phyloP scores from a whole-genome alignment of 2,329 filamentous ascomycete genomes.

The Knoxdaviesia capensis region DNA sequence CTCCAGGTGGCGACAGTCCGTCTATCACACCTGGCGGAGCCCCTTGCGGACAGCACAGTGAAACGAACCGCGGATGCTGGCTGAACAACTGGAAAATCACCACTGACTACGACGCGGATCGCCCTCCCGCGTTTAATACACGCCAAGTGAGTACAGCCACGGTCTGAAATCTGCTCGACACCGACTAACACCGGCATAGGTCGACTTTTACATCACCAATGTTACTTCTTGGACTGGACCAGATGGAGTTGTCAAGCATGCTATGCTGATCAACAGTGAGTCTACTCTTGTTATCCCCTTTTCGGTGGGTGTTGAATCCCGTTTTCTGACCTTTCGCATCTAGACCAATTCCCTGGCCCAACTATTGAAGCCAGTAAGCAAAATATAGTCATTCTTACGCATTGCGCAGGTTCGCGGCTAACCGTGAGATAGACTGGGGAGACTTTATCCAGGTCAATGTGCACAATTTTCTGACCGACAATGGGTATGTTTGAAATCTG shows the following conservation, averaged over 20 bases:
- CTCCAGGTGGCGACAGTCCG: constrained; percentile 3
- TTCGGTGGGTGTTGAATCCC: background rate
- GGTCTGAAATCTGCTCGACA: too few species aligned
- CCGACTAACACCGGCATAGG: constrained; percentile 4
- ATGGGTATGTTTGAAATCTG: constrained; percentile 1
- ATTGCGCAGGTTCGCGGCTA: too few species aligned
- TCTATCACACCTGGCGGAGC: constrained; percentile 8
- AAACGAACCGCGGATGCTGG: constrained; percentile 13
- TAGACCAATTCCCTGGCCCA: constrained; percentile 23
- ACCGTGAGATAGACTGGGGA: constrained; percentile 21
- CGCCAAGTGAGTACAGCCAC: constrained; percentile 7
- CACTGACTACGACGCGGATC: constrained; percentile 11
- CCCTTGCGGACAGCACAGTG: constrained; percentile 11
- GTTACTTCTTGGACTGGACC: constrained; percentile 6
- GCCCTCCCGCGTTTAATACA: constrained; percentile 9
- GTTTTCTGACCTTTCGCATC: too few species aligned
- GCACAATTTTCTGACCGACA: constrained; percentile 27
- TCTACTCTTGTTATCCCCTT: constrained; percentile 9
- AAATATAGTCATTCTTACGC: too few species aligned
- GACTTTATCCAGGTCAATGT: constrained; percentile 44
- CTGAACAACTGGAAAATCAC: constrained; percentile 11
- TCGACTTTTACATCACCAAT: constrained; percentile 10
- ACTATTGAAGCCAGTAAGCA: constrained; percentile 17
- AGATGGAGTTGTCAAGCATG: constrained; percentile 9
- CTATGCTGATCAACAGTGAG: constrained; percentile 25